Percentiles rank a stretch among this genome's conserved stretches.
These are phyloP conservation scores for Parafenestella ontariensis DNA, from an alignment of 2,329 filamentous ascomycete genomes.

Conservation along the genomic window DNA sequence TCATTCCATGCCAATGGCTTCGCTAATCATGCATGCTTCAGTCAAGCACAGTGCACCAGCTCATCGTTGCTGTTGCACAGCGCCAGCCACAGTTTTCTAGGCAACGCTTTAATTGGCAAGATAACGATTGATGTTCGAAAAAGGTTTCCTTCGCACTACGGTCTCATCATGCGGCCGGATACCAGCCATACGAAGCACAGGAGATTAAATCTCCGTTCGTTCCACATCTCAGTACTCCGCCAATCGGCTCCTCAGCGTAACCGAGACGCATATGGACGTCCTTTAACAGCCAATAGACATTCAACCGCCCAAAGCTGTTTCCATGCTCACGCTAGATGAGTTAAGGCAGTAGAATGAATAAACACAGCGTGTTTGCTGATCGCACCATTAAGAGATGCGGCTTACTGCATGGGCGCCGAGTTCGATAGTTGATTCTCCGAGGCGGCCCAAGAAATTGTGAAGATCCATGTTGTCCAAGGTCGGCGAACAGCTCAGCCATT, in stretches of 20 bases:
- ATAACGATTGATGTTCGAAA: background rate
- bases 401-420: background rate
- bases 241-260: background rate
- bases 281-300: background rate
- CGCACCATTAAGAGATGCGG: background rate
- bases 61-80: background rate
- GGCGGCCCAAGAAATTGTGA: background rate
- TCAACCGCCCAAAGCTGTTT: too few species aligned
- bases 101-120: background rate
- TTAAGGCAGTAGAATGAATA: background rate
- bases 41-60: background rate
- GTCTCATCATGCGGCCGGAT: background rate
- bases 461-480: background rate
- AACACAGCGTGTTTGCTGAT: background rate
- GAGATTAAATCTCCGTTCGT: too few species aligned
- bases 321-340: too few species aligned
- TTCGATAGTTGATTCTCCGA: constrained; percentile 1
- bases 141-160: background rate
- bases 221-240: background rate
- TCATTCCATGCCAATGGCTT: background rate
- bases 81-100: constrained; percentile 1
- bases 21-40: background rate
- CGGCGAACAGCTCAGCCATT: background rate
- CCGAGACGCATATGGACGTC: background rate
- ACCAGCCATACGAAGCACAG: background rate